phyloP scores from a whole-genome alignment of 108 stramenopile genomes.

The Nitzschia sp. region DNA sequence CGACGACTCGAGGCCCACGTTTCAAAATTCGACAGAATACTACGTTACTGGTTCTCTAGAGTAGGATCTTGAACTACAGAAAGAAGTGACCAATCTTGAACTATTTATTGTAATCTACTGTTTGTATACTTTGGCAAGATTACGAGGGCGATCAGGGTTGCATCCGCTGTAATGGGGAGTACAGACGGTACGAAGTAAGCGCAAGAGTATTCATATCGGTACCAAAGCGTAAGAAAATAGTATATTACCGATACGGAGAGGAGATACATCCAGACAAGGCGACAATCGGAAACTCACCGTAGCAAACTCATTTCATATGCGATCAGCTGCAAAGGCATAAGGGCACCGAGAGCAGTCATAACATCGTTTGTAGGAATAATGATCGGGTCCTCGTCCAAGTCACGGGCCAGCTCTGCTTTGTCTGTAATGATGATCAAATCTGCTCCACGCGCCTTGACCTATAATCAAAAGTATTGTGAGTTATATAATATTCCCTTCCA shows the following conservation, averaged over 20 bases:
- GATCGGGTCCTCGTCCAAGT: conserved; percentile 88
- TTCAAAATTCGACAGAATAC: no score
- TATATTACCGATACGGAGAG: not conserved
- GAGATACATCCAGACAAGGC: not conserved
- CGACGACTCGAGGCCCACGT: no score
- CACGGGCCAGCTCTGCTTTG: conserved; percentile 76
- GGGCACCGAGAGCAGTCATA: conserved; percentile 93
- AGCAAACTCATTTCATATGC: conserved; percentile 97
- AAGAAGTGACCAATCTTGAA: no score
- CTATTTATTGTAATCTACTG: no score
- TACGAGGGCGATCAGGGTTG: not conserved
- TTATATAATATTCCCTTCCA: no score
- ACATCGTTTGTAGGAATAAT: conserved; percentile 95
- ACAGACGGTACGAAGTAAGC: not conserved
- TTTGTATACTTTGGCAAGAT: no score
- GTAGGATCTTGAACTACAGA: no score
- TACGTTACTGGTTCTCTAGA: no score
- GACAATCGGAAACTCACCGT: conserved; percentile 42
- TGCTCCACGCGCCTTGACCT: conserved; percentile 93
- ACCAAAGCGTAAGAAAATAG: no score
- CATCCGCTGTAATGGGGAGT: not conserved
- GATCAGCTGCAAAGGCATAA: conserved; percentile 94
- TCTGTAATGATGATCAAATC: conserved; percentile 96
- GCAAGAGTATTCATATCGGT: no score
- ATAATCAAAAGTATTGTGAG: not conserved